Evolutionary conservation across 148 eudicot genomes (phyloP).

Genomic region (Heliamphora exappendiculata): DNA sequence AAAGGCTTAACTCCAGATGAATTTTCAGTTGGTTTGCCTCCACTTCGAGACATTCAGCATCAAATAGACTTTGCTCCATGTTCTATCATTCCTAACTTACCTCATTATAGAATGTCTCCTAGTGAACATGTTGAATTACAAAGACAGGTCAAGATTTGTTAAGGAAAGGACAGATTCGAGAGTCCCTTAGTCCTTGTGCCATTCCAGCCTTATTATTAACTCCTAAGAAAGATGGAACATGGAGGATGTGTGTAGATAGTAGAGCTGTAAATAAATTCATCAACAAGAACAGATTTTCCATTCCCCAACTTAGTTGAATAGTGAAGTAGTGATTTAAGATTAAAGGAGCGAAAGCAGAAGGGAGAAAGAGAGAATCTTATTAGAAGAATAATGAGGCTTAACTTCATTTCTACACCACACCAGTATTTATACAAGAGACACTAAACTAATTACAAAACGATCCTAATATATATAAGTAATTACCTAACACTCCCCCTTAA

Average conservation of each 20-base stretch:
- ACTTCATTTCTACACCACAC: no score
- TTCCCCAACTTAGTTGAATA: neutral
- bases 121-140: neutral
- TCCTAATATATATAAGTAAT: no score
- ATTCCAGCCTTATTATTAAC: neutral
- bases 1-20: neutral
- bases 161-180: no score
- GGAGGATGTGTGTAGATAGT: neutral
- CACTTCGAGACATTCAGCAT: neutral
- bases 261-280: neutral
- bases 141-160: neutral
- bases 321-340: no score
- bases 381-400: no score
- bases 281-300: neutral
- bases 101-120: neutral
- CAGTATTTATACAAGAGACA: no score
- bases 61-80: neutral
- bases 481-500: no score
- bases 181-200: neutral
- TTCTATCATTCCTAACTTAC: neutral
- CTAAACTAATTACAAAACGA: no score
- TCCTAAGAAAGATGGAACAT: neutral
- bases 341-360: no score
- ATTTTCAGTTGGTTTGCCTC: neutral
- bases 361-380: no score